Evolutionary conservation across 1,139 yeast genomes (phyloP).

Genomic region (Yamadazyma diddensiae): DNA sequence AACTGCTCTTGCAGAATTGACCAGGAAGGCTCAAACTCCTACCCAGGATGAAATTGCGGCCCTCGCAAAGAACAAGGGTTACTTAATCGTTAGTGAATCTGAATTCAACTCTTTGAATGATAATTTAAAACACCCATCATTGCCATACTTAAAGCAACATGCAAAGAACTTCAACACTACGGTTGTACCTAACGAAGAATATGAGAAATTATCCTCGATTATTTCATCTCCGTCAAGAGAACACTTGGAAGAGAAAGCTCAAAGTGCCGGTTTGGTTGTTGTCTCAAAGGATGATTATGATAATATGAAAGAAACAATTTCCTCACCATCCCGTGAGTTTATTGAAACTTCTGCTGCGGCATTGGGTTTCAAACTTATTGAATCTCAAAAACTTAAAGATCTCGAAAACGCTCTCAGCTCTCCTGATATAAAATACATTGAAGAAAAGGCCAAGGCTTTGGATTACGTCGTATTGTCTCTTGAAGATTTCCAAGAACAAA

Average conservation of each 20-base stretch:
- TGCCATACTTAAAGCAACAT: constrained; percentile 21
- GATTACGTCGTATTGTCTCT: constrained; percentile 20
- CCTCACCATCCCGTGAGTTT: constrained; percentile 23
- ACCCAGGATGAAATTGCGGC: constrained; percentile 9
- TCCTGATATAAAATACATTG: constrained; percentile 27
- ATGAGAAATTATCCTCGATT: constrained; percentile 23
- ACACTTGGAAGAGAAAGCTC: constrained; percentile 33
- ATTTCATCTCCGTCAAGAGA: constrained; percentile 33
- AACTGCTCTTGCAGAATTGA: constrained; percentile 13
- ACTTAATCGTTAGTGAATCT: constrained; percentile 18
- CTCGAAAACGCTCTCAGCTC: too few species aligned
- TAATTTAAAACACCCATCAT: constrained; percentile 16
- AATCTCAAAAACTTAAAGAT: constrained; percentile 12
- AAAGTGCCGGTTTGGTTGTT: constrained; percentile 29
- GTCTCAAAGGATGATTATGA: constrained; percentile 24
- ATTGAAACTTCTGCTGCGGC: constrained; percentile 15
- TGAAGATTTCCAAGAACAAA: constrained; percentile 12
- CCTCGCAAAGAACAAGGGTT: constrained; percentile 18
- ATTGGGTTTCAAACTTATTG: constrained; percentile 17
- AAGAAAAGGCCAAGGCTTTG: constrained; percentile 14
- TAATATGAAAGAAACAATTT: constrained; percentile 18
- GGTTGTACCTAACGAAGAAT: constrained; percentile 22
- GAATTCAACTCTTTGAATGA: constrained; percentile 21
- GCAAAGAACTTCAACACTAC: constrained; percentile 17
- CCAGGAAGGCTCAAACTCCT: constrained; percentile 15